These are phyloP conservation scores for Claviceps capensis DNA, from an alignment of 2,329 filamentous ascomycete genomes.

Conservation along the genomic window DNA sequence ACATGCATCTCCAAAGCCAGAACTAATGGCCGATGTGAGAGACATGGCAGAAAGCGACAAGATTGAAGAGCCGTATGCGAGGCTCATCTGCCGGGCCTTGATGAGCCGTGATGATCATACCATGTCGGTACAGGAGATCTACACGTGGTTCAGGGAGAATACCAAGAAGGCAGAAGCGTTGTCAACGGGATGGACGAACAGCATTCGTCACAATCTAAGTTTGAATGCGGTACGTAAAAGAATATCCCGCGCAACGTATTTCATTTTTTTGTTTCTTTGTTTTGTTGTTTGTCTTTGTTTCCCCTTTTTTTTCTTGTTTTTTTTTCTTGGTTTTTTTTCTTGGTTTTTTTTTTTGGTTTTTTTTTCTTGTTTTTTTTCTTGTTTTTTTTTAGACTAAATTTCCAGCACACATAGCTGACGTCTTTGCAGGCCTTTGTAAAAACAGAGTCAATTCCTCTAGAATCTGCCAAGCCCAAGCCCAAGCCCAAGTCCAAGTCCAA, in stretches of 20 bases:
- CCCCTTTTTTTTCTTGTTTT: no score
- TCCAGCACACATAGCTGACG: conserved; percentile 1
- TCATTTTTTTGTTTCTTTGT: neutral
- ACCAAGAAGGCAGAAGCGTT: conserved; percentile 68
- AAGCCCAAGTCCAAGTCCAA: neutral
- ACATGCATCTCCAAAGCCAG: conserved; percentile 11
- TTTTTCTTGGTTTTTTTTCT: no score
- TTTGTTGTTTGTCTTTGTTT: neutral
- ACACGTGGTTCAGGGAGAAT: conserved; percentile 75
- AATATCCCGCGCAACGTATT: neutral
- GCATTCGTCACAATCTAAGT: conserved; percentile 86
- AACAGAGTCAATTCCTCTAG: conserved; percentile 13
- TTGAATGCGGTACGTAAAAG: conserved; percentile 67
- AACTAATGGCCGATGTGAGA: conserved; percentile 12
- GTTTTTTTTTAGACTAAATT: no score
- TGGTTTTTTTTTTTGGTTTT: no score
- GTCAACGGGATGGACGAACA: conserved; percentile 83
- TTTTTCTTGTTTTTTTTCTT: no score
- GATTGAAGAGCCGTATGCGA: conserved; percentile 59
- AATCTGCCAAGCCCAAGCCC: conserved; percentile 13
- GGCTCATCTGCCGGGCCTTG: conserved; percentile 66
- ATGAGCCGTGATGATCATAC: conserved; percentile 50
- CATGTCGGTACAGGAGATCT: conserved; percentile 76
- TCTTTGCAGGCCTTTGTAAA: conserved; percentile 29
- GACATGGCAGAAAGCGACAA: conserved; percentile 10